Percentiles rank a stretch among this genome's conserved stretches.
Conservation (phyloP, 495 filamentous ascomycete species). For the Cudoniella acicularis region DNA sequence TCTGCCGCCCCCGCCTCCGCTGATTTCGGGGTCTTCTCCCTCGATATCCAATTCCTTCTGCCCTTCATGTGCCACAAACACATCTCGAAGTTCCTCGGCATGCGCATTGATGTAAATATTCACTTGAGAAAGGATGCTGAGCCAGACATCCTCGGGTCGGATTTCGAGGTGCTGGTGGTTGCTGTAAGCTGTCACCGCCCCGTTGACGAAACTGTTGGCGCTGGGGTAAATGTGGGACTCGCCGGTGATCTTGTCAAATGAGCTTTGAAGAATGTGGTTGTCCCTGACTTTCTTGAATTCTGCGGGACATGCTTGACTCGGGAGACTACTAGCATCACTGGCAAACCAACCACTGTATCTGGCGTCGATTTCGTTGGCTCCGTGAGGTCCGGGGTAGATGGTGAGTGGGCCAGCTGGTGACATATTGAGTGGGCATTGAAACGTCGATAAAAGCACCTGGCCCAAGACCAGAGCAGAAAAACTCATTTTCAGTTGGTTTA, state of each 20-base stretch:
- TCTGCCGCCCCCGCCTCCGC: background rate
- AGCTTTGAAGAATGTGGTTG: slow-evolving; percentile 1
- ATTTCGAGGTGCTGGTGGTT: slow-evolving; percentile 51
- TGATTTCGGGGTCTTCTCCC: background rate
- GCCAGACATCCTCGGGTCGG: slow-evolving; percentile 61
- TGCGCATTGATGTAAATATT: slow-evolving; percentile 48
- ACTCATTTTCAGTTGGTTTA: too few species aligned
- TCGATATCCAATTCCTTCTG: slow-evolving; percentile 43
- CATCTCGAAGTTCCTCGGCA: slow-evolving; percentile 38
- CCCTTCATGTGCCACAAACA: slow-evolving; percentile 41
- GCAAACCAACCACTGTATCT: background rate
- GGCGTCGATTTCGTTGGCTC: background rate
- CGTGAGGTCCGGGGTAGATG: slow-evolving; percentile 10
- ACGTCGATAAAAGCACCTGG: too few species aligned
- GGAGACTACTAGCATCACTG: background rate
- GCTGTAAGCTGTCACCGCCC: slow-evolving; percentile 47
- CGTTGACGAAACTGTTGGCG: slow-evolving; percentile 50
- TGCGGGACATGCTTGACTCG: background rate
- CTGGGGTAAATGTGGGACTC: slow-evolving; percentile 17
- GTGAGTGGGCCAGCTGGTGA: too few species aligned
- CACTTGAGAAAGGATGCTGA: slow-evolving; percentile 53
- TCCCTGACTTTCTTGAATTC: background rate
- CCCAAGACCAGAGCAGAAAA: too few species aligned
- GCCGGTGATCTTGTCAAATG: background rate
- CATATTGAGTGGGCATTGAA: too few species aligned